A percentile compares a stretch with the other conserved stretches of the same genome.
Evolutionary conservation across 2,329 filamentous ascomycete species (phyloP).

Genomic region (Cucurbitaria berberidis): DNA sequence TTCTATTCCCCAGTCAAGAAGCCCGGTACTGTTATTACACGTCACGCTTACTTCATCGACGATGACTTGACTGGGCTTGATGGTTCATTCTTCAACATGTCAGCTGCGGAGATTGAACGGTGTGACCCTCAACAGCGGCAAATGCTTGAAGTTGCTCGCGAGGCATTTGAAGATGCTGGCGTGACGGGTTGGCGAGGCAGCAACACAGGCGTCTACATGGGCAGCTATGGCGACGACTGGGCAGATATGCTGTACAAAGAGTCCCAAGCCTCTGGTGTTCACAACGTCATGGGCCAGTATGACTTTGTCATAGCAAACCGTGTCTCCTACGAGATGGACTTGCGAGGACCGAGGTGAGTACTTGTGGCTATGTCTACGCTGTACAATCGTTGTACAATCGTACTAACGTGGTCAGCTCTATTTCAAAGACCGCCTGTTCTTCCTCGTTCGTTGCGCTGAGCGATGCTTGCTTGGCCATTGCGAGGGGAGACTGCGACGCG

Average conservation of each 20-base stretch:
- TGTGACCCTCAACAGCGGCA: constrained; percentile 35
- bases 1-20: constrained; percentile 25
- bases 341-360: no score
- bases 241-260: not conserved
- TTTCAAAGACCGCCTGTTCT: constrained; percentile 45
- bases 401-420: no score
- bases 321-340: no score
- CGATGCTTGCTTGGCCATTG: constrained; percentile 20
- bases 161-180: constrained; percentile 48
- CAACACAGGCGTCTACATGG: constrained; percentile 39
- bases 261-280: no score
- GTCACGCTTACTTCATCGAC: constrained; percentile 29
- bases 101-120: constrained; percentile 7
- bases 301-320: no score
- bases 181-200: constrained; percentile 22
- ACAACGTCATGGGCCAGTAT: no score
- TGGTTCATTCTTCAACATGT: constrained; percentile 20
- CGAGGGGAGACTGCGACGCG: constrained; percentile 12
- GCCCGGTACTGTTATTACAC: constrained; percentile 9
- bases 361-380: no score
- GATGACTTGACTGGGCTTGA: constrained; percentile 15
- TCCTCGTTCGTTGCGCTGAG: constrained; percentile 37
- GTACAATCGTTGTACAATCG: no score
- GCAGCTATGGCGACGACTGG: constrained; percentile 32
- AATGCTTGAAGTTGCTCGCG: constrained; percentile 33